These are phyloP conservation scores for Prunus mira DNA, from an alignment of 306 rosid species.

Conservation along the genomic window DNA sequence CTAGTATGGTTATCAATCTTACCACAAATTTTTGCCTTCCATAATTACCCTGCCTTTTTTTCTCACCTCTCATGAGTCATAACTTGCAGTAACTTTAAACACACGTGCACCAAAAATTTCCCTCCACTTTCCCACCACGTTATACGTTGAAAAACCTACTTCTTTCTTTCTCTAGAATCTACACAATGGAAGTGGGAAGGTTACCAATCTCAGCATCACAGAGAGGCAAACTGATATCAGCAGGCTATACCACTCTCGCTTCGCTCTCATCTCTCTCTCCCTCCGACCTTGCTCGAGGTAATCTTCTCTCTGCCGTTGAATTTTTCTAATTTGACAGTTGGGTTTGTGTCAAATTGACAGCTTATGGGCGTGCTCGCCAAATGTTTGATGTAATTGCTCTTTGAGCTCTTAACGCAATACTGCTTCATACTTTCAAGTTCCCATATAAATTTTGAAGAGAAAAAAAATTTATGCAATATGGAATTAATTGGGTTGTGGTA, in stretches of 20 bases:
- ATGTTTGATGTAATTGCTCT: conserved; percentile 13
- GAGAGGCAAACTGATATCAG: conserved; percentile 74
- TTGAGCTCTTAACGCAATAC: not conserved
- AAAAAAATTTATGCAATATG: not conserved
- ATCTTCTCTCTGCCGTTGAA: not conserved
- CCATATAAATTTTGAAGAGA: not conserved
- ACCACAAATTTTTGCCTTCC: too few relatives aligned
- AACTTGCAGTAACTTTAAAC: not conserved
- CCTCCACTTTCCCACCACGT: not conserved
- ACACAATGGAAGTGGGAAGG: conserved; percentile 74
- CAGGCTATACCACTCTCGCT: conserved; percentile 61
- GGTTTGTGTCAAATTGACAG: not conserved
- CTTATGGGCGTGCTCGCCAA: not conserved
- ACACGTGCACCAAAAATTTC: not conserved
- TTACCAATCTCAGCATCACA: conserved; percentile 72
- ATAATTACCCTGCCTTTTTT: too few relatives aligned
- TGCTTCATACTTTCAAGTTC: not conserved
- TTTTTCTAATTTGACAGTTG: not conserved
- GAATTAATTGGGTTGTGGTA: not conserved
- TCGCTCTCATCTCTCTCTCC: conserved; percentile 53
- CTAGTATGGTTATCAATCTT: too few relatives aligned
- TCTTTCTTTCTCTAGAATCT: not conserved
- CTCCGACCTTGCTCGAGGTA: conserved; percentile 69
- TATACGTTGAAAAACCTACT: not conserved
- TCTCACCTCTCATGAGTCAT: too few relatives aligned